phyloP scores from a whole-genome alignment of 352 stramenopile genomes.

The Phytophthora quininea region DNA sequence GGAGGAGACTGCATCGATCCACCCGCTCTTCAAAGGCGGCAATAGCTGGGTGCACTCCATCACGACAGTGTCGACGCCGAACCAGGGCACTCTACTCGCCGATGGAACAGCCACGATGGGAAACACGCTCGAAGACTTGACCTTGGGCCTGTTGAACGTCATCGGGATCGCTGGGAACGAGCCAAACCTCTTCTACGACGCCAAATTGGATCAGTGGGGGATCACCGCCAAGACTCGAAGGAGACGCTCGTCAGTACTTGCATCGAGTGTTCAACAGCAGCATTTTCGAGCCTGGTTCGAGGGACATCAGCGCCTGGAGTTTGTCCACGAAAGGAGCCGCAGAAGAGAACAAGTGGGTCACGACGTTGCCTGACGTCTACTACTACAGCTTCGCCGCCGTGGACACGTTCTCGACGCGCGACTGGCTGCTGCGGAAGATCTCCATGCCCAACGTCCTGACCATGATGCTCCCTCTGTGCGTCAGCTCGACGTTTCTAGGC shows the following conservation, averaged over 20 bases:
- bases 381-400: conserved; percentile 44
- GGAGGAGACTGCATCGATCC: too few relatives aligned
- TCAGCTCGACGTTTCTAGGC: conserved; percentile 23
- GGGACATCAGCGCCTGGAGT: conserved; percentile 35
- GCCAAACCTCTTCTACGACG: conserved; percentile 27
- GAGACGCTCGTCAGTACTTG: conserved; percentile 34
- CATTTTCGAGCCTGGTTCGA: conserved; percentile 31
- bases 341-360: conserved; percentile 45
- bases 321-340: conserved; percentile 35
- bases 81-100: conserved; percentile 47
- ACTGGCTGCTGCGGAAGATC: conserved; percentile 33
- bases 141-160: too few relatives aligned
- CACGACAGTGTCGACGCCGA: conserved; percentile 51
- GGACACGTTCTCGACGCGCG: conserved; percentile 27
- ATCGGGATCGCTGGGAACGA: too few relatives aligned
- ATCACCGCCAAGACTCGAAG: conserved; percentile 14
- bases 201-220: conserved; percentile 26
- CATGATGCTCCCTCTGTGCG: conserved; percentile 34
- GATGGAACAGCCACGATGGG: conserved; percentile 11
- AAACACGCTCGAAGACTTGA: too few relatives aligned
- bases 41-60: conserved; percentile 44
- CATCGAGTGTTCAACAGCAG: conserved; percentile 29
- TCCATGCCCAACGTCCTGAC: conserved; percentile 39
- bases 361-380: conserved; percentile 41
- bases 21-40: too few relatives aligned